Conservation (phyloP, 805 yeast genomes). For the Candida lessepsii region DNA sequence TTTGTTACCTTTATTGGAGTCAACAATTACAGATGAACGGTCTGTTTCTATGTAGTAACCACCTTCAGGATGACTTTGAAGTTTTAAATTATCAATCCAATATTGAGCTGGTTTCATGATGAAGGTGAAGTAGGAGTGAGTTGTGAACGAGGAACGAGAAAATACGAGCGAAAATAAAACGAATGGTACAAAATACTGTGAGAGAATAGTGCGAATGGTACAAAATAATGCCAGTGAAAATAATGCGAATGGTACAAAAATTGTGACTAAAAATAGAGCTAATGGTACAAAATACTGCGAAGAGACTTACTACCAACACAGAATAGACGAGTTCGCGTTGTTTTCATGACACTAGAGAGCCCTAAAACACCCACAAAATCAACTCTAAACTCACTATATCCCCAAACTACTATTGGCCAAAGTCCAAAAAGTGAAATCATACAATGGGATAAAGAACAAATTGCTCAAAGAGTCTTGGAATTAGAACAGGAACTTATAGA, state of each 20-base stretch:
- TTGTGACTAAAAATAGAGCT: too few species aligned
- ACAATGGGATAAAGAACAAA: slow-evolving; percentile 14
- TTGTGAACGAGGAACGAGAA: too few species aligned
- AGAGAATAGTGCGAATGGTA: too few species aligned
- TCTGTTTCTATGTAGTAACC: slow-evolving; percentile 21
- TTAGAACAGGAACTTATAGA: slow-evolving; percentile 39
- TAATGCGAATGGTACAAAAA: too few species aligned
- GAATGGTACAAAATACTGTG: too few species aligned
- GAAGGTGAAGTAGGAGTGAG: too few species aligned
- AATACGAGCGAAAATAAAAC: too few species aligned
- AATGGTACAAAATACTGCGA: too few species aligned
- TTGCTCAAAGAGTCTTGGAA: slow-evolving; percentile 26
- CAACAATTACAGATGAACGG: slow-evolving; percentile 12
- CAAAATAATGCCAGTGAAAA: too few species aligned
- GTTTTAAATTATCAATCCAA: slow-evolving; percentile 15
- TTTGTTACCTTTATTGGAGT: slow-evolving; percentile 20
- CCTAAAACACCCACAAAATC: slow-evolving; percentile 1
- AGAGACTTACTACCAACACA: too few species aligned
- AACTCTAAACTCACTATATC: too few species aligned
- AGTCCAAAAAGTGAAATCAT: slow-evolving; percentile 1
- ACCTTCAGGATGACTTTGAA: slow-evolving; percentile 23
- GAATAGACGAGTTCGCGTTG: background rate
- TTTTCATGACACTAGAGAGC: background rate
- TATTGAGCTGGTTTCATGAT: slow-evolving; percentile 14
- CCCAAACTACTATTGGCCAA: too few species aligned